Conservation (phyloP, 345 rosid species). For the Carallia brachiata region DNA sequence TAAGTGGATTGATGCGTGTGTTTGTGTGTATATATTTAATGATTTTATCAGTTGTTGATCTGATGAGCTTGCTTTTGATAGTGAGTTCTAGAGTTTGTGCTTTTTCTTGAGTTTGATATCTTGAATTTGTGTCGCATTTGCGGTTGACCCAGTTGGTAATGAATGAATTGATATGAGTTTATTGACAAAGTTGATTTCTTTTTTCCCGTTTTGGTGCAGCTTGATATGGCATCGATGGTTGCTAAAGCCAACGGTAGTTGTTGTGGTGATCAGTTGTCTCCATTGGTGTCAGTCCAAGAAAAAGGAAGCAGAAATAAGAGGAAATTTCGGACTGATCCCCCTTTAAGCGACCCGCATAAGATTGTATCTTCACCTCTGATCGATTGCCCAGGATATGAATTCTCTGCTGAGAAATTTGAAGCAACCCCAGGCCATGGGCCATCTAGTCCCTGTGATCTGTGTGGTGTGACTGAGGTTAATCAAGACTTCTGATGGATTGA, state of each 20-base stretch:
- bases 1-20: conserved; percentile 7
- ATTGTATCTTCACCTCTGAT: conserved; percentile 35
- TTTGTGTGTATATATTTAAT: conserved; percentile 9
- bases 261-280: conserved; percentile 39
- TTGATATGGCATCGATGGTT: conserved; percentile 60
- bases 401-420: conserved; percentile 66
- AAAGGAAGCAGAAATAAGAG: conserved; percentile 89
- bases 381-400: conserved; percentile 51
- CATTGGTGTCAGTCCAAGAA: conserved; percentile 58
- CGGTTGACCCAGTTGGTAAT: conserved; percentile 13
- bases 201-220: conserved; percentile 31
- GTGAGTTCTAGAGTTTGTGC: not conserved
- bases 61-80: conserved; percentile 11
- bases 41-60: conserved; percentile 15
- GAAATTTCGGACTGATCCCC: conserved; percentile 75
- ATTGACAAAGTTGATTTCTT: not conserved
- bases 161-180: conserved; percentile 13
- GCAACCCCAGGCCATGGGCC: conserved; percentile 37
- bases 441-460: conserved; percentile 39
- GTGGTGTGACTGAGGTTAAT: conserved; percentile 46
- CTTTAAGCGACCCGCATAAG: conserved; percentile 44
- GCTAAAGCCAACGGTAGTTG: conserved; percentile 45
- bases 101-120: conserved; percentile 9
- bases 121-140: conserved; percentile 11
- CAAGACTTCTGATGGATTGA: conserved; percentile 51